These are phyloP conservation scores for Funneliformis caledonium DNA, from an alignment of 371 early-diverging fungal genomes.

Conservation along the genomic window DNA sequence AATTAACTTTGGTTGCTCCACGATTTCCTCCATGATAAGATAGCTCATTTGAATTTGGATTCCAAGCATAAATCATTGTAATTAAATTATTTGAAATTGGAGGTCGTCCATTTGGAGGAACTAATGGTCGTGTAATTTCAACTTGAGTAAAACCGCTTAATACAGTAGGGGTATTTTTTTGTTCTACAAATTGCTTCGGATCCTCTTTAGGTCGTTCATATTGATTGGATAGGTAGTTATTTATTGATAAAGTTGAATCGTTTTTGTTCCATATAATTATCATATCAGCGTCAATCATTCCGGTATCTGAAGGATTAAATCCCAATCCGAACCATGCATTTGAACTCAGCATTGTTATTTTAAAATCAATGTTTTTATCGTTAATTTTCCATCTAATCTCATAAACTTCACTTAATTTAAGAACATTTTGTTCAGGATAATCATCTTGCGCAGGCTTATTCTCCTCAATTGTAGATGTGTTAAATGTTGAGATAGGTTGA, in stretches of 20 bases:
- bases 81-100: not conserved
- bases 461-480: not conserved
- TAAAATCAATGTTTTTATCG: not conserved
- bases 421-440: not conserved
- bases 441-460: not conserved
- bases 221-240: not conserved
- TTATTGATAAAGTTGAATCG: not conserved
- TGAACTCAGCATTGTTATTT: not conserved
- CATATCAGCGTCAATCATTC: slow-evolving; percentile 31
- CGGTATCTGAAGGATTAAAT: slow-evolving; percentile 14
- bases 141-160: not conserved
- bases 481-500: not conserved
- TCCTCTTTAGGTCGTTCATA: slow-evolving; percentile 13
- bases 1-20: not conserved
- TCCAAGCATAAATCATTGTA: slow-evolving; percentile 25
- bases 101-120: not conserved
- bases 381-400: not conserved
- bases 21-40: slow-evolving; percentile 23
- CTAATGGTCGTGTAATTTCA: slow-evolving; percentile 6
- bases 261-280: not conserved
- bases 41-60: slow-evolving; percentile 9
- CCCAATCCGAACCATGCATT: slow-evolving; percentile 36
- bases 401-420: not conserved
- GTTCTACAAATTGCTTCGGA: not conserved
- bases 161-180: not conserved